phyloP scores from a whole-genome alignment of 2,329 filamentous ascomycete genomes.

The Cercospora zeae-maydis region DNA sequence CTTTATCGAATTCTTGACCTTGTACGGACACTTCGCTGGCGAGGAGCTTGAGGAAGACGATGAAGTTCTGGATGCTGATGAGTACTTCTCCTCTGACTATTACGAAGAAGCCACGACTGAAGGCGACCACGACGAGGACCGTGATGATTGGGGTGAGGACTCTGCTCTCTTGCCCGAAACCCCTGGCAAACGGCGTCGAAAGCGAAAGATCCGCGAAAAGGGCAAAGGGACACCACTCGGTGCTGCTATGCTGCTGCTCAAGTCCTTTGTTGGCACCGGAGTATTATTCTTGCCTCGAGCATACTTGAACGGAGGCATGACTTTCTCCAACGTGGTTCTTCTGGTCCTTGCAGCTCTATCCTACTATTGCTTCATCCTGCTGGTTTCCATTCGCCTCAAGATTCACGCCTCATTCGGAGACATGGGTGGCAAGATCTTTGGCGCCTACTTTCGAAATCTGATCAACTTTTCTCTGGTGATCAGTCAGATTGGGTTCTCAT shows the following conservation, averaged over 20 bases:
- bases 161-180: slow-evolving; percentile 66
- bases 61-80: slow-evolving; percentile 78
- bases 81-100: slow-evolving; percentile 82
- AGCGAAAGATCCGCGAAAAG: slow-evolving; percentile 69
- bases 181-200: slow-evolving; percentile 64
- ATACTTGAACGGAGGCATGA: slow-evolving; percentile 94
- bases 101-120: slow-evolving; percentile 53
- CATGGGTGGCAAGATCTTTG: slow-evolving; percentile 88
- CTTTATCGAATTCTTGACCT: slow-evolving; percentile 90
- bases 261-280: slow-evolving; percentile 96
- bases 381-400: slow-evolving; percentile 79
- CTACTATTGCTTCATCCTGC: slow-evolving; percentile 95
- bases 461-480: slow-evolving; percentile 91
- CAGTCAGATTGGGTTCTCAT: slow-evolving; percentile 91
- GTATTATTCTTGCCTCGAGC: slow-evolving; percentile 90
- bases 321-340: slow-evolving; percentile 92
- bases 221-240: slow-evolving; percentile 76
- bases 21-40: slow-evolving; percentile 96
- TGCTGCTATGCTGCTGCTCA: slow-evolving; percentile 80
- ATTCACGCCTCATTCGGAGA: slow-evolving; percentile 96
- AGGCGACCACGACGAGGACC: slow-evolving; percentile 48
- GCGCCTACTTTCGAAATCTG: slow-evolving; percentile 79
- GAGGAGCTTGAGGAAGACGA: slow-evolving; percentile 97
- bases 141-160: slow-evolving; percentile 80
- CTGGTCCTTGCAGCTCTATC: slow-evolving; percentile 79